phyloP scores from a whole-genome alignment of 108 stramenopile genomes.

The Cyclotella cryptica region DNA sequence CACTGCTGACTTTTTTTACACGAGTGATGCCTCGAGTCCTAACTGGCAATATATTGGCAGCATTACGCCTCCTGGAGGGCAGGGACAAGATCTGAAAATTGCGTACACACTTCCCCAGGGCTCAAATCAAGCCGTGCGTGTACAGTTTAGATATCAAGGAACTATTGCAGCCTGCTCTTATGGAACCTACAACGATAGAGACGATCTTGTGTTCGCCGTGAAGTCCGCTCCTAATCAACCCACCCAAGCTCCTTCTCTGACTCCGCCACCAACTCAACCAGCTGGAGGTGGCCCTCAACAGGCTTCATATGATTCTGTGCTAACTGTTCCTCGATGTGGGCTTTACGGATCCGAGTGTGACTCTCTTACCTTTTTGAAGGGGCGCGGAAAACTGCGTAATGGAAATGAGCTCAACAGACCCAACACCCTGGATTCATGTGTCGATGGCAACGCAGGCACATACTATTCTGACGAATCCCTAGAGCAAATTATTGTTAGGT shows the following conservation, averaged over 20 bases:
- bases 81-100: constrained; percentile 9
- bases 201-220: constrained; percentile 5
- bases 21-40: constrained; percentile 11
- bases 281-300: constrained; percentile 7
- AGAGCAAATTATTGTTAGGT: constrained; percentile 19
- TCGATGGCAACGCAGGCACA: constrained; percentile 16
- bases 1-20: constrained; percentile 24
- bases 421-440: constrained; percentile 19
- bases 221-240: not conserved
- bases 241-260: not conserved
- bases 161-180: not conserved
- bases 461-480: constrained; percentile 26
- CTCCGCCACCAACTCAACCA: not conserved
- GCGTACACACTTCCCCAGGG: constrained; percentile 23
- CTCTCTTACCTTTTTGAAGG: constrained; percentile 7
- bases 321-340: not conserved
- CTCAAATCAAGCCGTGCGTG: constrained; percentile 21
- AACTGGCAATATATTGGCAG: constrained; percentile 19
- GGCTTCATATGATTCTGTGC: constrained; percentile 1
- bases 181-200: constrained; percentile 18
- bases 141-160: constrained; percentile 20
- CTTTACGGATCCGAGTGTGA: constrained; percentile 16
- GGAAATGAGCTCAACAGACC: constrained; percentile 15
- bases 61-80: constrained; percentile 13
- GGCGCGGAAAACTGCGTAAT: not conserved